A percentile compares a stretch with the other conserved stretches of the same genome.
Conservation (phyloP, 176 grass and related monocot genomes). For the Bromus sterilis region DNA sequence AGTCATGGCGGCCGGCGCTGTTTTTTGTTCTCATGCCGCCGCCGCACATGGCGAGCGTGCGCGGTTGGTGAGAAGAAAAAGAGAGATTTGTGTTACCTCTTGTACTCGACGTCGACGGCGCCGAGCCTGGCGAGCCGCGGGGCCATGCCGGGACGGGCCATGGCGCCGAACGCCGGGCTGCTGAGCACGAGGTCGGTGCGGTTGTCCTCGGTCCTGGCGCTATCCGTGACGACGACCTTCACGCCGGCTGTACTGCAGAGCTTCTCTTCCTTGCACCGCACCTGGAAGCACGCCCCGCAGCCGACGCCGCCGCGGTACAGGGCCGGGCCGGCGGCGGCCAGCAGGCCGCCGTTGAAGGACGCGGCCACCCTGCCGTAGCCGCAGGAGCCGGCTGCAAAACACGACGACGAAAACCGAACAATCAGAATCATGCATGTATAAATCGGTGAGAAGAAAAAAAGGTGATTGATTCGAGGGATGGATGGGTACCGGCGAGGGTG, state of each 20-base stretch:
- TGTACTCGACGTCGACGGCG: constrained; percentile 67
- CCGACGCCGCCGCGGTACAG: constrained; percentile 62
- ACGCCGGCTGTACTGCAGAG: constrained; percentile 45
- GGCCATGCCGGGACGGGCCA: constrained; percentile 59
- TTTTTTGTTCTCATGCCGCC: not conserved
- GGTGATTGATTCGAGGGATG: too few species aligned
- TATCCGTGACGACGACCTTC: constrained; percentile 61
- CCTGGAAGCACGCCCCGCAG: constrained; percentile 90
- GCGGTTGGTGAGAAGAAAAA: constrained; percentile 6
- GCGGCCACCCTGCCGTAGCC: constrained; percentile 64
- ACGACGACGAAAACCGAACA: not conserved
- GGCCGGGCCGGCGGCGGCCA: constrained; percentile 33
- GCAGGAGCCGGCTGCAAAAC: constrained; percentile 57
- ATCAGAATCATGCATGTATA: too few species aligned
- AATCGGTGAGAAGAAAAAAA: too few species aligned
- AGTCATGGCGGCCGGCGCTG: not conserved
- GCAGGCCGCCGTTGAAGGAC: constrained; percentile 38
- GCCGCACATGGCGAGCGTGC: not conserved
- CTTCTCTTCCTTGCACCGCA: constrained; percentile 62
- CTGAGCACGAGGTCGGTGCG: constrained; percentile 57
- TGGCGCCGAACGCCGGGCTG: constrained; percentile 51
- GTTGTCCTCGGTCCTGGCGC: constrained; percentile 59
- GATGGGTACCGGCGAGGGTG: constrained; percentile 56
- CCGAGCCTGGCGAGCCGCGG: constrained; percentile 20
- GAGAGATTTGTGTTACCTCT: constrained; percentile 32